Base-by-base conservation (phyloP, 257 asterid species). In the Gentiana straminea region DNA sequence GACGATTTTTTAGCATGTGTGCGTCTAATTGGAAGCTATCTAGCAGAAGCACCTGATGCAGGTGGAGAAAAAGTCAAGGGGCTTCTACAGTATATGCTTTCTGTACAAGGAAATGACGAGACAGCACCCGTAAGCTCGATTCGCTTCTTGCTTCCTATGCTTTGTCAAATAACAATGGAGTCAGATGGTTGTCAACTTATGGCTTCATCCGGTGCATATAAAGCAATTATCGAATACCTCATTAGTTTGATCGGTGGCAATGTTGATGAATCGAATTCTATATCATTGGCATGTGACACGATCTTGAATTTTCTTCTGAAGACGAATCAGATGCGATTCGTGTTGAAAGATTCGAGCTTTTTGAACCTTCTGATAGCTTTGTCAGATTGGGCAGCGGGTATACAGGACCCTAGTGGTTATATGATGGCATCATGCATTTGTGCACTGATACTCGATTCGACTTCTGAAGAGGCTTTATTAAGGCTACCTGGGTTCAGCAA, bases 1-100 rank as follows among this genome's bases (percentile, higher is more conserved):
- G 82, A 84, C 67, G 96, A 90, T 76, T 91, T 90, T 61, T 74
- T 90, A 66, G 98, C 96, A 35, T 85, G 94, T 13, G 94, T 90
- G 54, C 78, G 98, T 69, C 52, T 90, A 49, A 76, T 84, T 60
- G 98, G 95, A 69, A 86, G 97, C 68, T 91, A 85, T 81, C 97
- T 91, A 56, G 95, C 98, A 60, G 94, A 87, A 73, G 79, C 88
- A 13, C 97, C 98, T 49, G 35, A 58, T 62, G 95, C 95, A 65
- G 78, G 93, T 76, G 60, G 65, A 64, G 90, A 83, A 70, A 83
- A 83, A 78, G 80, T 91, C 51, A 51, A 64, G 65, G 80, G 71
- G 59, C 94, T 91, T 72, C 80, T 87, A 35, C 76, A 75, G 52
- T 91, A 75, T 71, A 78, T 91, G 95, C 80, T 91, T 63, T 81